Evolutionary conservation across 1,284 basidiomycete species (phyloP), one percentile per base, ranked within the genome.

Genomic region (Phellinidium pouzarii): DNA sequence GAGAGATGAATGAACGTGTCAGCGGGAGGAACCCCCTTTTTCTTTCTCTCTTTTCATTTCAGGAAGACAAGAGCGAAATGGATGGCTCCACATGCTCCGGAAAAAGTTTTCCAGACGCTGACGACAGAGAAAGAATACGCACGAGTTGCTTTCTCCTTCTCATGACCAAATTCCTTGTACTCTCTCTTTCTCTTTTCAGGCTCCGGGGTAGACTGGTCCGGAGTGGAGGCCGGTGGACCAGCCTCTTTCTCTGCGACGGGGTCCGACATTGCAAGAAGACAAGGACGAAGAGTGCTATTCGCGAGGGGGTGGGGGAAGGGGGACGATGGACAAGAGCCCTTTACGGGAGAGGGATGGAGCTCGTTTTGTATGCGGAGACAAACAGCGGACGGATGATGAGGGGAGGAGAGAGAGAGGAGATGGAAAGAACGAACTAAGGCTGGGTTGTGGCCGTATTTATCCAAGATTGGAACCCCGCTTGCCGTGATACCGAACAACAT

Each of bases 101-200:
- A 49, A 19, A 29, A 44, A 34, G 26, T 34, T 7, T n/a, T 19
- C 14, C 26, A 22, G 14, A 34, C 3, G 3, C 6, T 3, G 11
- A 34, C 14, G 31, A 44, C 23, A 45, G 29, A 57, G 27, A 46
- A 36, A 56, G 23, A 56, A n/a, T 34, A 77, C 87, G 51, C 66
- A 90, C 87, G 84, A 53, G 82, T 82, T 43, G 82, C 70, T 63
- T 82, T 78, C 48, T 78, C 77, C 50, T 82, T 73, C 1, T 91
- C 88, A 67, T 93, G 86, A 61, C 81, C 82, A 64, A 94, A 90
- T 51, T 93, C 91, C 79, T 91, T 93, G 78, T 94, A 94, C 75
- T 91, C 87, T 74, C 90, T 78, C 76, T 91, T 89, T 70, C 72
- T 86, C 76, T 84, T 84, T 71, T 74, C 80, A 20, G 66, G 66